Base-by-base conservation (phyloP, 306 rosid genomes). In the Hippophae tibetana region DNA sequence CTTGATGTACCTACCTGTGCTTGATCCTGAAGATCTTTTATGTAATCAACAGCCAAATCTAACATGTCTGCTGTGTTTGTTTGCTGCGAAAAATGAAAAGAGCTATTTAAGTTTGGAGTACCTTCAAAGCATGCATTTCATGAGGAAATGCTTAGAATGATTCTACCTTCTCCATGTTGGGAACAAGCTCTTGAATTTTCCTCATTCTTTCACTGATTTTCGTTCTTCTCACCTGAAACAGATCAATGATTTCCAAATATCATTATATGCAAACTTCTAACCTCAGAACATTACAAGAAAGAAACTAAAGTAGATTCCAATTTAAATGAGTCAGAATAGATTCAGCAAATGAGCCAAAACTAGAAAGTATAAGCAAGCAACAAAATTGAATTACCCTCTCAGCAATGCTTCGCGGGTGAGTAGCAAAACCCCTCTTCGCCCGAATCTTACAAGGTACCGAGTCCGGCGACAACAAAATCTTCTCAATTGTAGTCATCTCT, bases 331-430 rank as follows among this genome's bases (percentile, higher is more conserved):
- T 18, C 23, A 18, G 23, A 18, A 18, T 18, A 18, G 23, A 18
- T 18, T 18, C 23, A 18, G 23, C 23, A 18, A 18, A 18, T 31
- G 38, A 31, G 38, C 38, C 38, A 31, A 31, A 31, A 31, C 38
- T 31, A 31, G 38, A 31, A 31, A 31, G 38, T 2, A 1, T 6
- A 48, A 12, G 13, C 8, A 5, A 3, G 14, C 5, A 2, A 13
- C 8, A 49, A 5, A 49, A 49, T 12, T 3, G 14, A 13, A 49
- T 69, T 87, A 88, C 98, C 89, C 98, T 81, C 78, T 92, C 98
- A 5, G 98, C 98, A 69, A 92, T 88, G 87, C 98, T 92, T 75
- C 98, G 73, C 9, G 98, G 98, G 48, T 92, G 98, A 48, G 98
- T 92, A 56, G 98, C 98, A 66, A 76, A 87, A 13, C 98, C 98